Conservation (phyloP, 805 yeast species). For the Candida bentonensis region DNA sequence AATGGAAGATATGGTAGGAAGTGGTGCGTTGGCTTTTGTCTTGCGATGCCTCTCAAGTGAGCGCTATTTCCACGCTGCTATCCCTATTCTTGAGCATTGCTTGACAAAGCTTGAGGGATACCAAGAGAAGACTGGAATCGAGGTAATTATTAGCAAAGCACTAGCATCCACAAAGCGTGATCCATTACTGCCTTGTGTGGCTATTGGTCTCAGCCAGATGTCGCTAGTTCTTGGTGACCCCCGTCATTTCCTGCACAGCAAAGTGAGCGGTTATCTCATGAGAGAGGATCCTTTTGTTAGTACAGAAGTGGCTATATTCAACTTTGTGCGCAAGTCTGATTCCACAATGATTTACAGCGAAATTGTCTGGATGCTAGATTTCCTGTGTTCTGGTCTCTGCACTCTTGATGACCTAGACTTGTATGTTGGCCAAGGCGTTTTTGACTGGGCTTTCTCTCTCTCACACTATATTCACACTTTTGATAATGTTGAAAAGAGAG, state of each 20-base stretch:
- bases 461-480: conserved; percentile 1
- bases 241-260: conserved; percentile 56
- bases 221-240: conserved; percentile 49
- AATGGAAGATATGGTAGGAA: conserved; percentile 40
- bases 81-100: conserved; percentile 33
- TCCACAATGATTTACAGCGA: conserved; percentile 41
- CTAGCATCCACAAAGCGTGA: conserved; percentile 1
- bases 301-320: conserved; percentile 26
- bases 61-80: conserved; percentile 25
- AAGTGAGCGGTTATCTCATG: conserved; percentile 47
- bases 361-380: conserved; percentile 46
- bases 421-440: conserved; percentile 35
- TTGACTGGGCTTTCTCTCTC: conserved; percentile 52
- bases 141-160: conserved; percentile 1
- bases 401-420: conserved; percentile 37
- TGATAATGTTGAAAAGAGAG: not conserved
- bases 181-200: conserved; percentile 32
- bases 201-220: conserved; percentile 38
- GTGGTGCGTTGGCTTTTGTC: conserved; percentile 38
- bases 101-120: conserved; percentile 20
- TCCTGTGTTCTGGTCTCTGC: conserved; percentile 32
- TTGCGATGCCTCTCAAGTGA: conserved; percentile 15
- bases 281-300: conserved; percentile 32
- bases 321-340: conserved; percentile 23
- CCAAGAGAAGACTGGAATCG: conserved; percentile 1